Conservation (phyloP, 148 eudicot species). For the Vaccinium myrtillus region DNA sequence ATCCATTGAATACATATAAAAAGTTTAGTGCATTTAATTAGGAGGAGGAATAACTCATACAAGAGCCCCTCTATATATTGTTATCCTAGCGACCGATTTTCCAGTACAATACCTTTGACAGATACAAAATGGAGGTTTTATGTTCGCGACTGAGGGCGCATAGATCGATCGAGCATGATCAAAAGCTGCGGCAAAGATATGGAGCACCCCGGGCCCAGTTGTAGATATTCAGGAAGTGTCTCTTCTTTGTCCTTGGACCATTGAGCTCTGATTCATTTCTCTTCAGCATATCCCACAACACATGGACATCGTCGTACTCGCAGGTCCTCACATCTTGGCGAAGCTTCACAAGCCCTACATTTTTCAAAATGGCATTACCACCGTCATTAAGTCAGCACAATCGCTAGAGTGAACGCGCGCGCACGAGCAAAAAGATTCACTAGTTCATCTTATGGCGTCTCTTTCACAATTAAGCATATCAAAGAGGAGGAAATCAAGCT, state of each 20-base stretch:
- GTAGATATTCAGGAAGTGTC: constrained; percentile 4
- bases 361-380: not conserved
- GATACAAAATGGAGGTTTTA: not conserved
- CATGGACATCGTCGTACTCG: constrained; percentile 54
- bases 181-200: constrained; percentile 19
- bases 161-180: not conserved
- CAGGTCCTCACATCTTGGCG: constrained; percentile 45
- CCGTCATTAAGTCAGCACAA: not conserved
- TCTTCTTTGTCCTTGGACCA: not conserved
- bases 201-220: constrained; percentile 28
- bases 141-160: not conserved
- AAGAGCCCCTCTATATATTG: not conserved
- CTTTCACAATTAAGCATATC: not conserved
- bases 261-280: constrained; percentile 22
- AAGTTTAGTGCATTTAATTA: not conserved
- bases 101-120: not conserved
- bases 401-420: not conserved
- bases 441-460: not conserved
- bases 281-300: constrained; percentile 51
- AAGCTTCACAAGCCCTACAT: constrained; percentile 38
- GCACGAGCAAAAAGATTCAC: not conserved
- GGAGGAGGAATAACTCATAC: not conserved
- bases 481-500: not conserved
- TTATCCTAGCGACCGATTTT: not conserved
- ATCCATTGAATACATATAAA: not conserved